Evolutionary conservation across 306 rosid species (phyloP), one percentile per base, ranked within the genome.

Genomic region (Sechiopsis laciniata): DNA sequence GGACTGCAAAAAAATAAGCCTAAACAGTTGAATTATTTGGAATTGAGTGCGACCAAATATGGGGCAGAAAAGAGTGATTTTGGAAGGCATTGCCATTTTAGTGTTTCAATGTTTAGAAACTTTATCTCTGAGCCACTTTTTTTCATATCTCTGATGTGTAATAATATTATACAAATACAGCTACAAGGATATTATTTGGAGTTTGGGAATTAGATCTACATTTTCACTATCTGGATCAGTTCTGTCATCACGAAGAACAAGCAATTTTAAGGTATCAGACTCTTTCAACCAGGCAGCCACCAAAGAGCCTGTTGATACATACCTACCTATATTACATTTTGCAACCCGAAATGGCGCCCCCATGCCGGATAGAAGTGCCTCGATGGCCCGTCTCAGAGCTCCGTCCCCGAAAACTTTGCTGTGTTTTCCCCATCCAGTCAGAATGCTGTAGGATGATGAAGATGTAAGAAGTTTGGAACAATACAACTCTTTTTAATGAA

Each of bases 341-440:
- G 90, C 87, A 10, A 82, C 78, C 59, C 61, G 80, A 62, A 94
- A 94, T n/a, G 98, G 98, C 10, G 98, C 90, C 37, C 94, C 92
- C 77, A 94, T 85, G 79, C 89, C 70, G 16, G 78, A 74, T 0
- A 94, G 85, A 11, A 90, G 92, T 29, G 91, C 85, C 84, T 87
- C 96, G 42, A 91, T 72, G 8, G 89, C 88, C 74, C 80, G 91
- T 69, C 88, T 87, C 40, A 94, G 63, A 42, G 87, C 70, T 35
- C 98, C 87, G 21, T 90, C 89, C 0, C 96, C 98, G 7, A 86
- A 89, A 10, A 94, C 92, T 79, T 94, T 94, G 87, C 97, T 94
- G 72, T 90, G 98, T 71, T 91, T 94, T 17, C 98, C 98, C 98
- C 97, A 94, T 21, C 98, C 98, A 7, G 98, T 94, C 83, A 94